A percentile compares a stretch with the other conserved stretches of the same genome.
phyloP scores from a whole-genome alignment of 2,329 filamentous ascomycete genomes.

The Pseudogymnoascus pannorum region DNA sequence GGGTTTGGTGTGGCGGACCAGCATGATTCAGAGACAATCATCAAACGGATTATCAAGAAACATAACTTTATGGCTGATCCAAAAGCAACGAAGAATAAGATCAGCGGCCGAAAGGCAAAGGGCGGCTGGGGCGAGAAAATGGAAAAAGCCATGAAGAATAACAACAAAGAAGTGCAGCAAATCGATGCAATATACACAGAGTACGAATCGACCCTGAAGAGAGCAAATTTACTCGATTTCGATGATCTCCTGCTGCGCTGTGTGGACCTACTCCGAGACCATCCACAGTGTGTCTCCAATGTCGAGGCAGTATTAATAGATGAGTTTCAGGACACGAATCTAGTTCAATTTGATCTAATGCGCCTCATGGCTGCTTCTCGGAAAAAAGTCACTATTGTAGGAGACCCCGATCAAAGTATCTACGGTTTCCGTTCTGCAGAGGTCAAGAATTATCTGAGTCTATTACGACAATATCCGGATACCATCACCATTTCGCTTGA shows the following conservation, averaged over 20 bases:
- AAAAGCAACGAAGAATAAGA: constrained; percentile 63
- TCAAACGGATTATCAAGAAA: constrained; percentile 78
- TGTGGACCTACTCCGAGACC: constrained; percentile 64
- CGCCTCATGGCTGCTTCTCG: constrained; percentile 67
- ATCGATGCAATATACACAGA: constrained; percentile 63
- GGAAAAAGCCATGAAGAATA: constrained; percentile 26
- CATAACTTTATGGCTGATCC: constrained; percentile 62
- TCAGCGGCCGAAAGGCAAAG: constrained; percentile 59
- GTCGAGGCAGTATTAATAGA: constrained; percentile 89
- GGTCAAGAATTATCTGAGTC: constrained; percentile 74
- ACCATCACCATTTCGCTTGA: constrained; percentile 80
- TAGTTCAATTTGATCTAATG: constrained; percentile 93
- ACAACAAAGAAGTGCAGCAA: constrained; percentile 49
- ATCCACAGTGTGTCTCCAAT: constrained; percentile 78
- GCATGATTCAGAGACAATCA: constrained; percentile 68
- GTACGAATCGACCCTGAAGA: constrained; percentile 69
- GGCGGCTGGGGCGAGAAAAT: constrained; percentile 31
- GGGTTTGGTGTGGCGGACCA: constrained; percentile 90
- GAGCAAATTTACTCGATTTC: constrained; percentile 83
- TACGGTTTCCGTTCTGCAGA: constrained; percentile 94
- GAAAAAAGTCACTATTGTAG: constrained; percentile 83
- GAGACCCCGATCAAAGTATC: constrained; percentile 95
- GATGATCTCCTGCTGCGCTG: constrained; percentile 86
- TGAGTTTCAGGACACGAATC: constrained; percentile 96
- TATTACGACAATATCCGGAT: constrained; percentile 68